Base-by-base conservation (phyloP, 2,329 filamentous ascomycete genomes). In the Alternaria angustiovoidea region DNA sequence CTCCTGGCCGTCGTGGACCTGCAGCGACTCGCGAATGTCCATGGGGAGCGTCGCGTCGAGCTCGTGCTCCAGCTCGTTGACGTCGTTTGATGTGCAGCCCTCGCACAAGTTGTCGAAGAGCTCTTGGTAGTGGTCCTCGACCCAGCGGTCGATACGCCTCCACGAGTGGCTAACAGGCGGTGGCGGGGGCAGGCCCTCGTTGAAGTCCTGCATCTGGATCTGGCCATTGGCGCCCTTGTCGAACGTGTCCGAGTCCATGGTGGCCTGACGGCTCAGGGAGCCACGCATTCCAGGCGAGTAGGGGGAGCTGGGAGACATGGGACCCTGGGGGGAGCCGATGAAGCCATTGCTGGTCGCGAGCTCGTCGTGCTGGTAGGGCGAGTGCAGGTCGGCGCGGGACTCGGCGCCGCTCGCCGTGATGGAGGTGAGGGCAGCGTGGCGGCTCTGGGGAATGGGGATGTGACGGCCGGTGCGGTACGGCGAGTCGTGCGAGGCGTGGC, bases 61-160 rank as follows among this genome's bases (percentile, higher is more conserved):
- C 78, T 96, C 91, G 79, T 98, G 93, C 81, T 99, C 95, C 54
- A 99, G 84, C 80, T 98, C 95, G 79, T 97, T 98, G 75, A 99
- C 84, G 75, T 99, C 95, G 80, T 99, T 99, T 74, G 88, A 85
- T 5, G 95, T 98, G 75, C 91, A 93, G 30, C 92, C 93, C 79
- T 97, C 94, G 77, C 94, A 91, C 34, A 99, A 83, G 78, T 99
- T 94, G 80, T 99, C 95, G 71, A 85, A 95, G 30, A 99, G 87
- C 80, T 99, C 95, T 61, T 92, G 91, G 79, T 97, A 99, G 80
- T 98, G 92, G 64, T 95, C 92, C 73, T 98, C 95, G 57, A 92
- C 87, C 95, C 95, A 99, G 41, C 86, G 85, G 77, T 98, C 94
- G 75, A 99, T 97, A 79, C 94, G 91, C 76, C 86, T 89, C 95